Evolutionary conservation across 306 rosid species (phyloP).

Genomic region (Cicer pinnatifidum): DNA sequence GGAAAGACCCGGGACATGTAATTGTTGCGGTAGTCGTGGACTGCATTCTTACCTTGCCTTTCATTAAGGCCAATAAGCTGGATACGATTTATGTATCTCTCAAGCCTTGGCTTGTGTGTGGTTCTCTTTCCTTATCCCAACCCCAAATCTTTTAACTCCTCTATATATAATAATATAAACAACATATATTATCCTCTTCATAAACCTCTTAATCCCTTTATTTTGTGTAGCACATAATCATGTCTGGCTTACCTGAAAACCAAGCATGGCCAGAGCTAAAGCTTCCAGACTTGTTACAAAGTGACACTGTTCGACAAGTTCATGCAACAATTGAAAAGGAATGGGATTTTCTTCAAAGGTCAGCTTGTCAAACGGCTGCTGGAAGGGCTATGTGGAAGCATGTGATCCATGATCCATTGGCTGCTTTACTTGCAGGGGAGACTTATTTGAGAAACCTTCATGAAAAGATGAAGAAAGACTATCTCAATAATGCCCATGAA

Average conservation of each 20-base stretch:
- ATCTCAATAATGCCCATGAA: slow-evolving; percentile 75
- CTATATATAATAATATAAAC: slow-evolving; percentile 39
- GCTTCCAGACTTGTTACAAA: slow-evolving; percentile 69
- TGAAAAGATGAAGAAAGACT: slow-evolving; percentile 86
- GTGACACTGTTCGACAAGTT: slow-evolving; percentile 60
- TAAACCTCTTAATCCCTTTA: slow-evolving; percentile 43
- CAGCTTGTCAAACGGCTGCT: slow-evolving; percentile 92
- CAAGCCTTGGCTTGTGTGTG: slow-evolving; percentile 83
- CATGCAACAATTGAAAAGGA: slow-evolving; percentile 77
- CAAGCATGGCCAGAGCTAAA: slow-evolving; percentile 71
- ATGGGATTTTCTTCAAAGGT: slow-evolving; percentile 81
- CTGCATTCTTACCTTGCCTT: slow-evolving; percentile 63
- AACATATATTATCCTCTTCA: slow-evolving; percentile 62
- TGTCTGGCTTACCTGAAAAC: slow-evolving; percentile 63
- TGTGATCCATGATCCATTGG: slow-evolving; percentile 77
- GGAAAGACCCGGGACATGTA: slow-evolving; percentile 38
- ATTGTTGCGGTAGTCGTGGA: slow-evolving; percentile 82
- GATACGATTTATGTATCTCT: slow-evolving; percentile 58
- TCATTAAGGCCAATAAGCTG: slow-evolving; percentile 54
- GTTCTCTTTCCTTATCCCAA: slow-evolving; percentile 96
- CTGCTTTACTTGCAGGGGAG: slow-evolving; percentile 86
- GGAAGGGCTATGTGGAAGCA: slow-evolving; percentile 98
- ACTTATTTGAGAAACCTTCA: slow-evolving; percentile 71
- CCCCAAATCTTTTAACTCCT: slow-evolving; percentile 30
- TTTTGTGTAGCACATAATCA: slow-evolving; percentile 47